Percentiles rank a stretch among this genome's conserved stretches.
Evolutionary conservation across 495 filamentous ascomycete species (phyloP).

Genomic region (Penicillium silybi): DNA sequence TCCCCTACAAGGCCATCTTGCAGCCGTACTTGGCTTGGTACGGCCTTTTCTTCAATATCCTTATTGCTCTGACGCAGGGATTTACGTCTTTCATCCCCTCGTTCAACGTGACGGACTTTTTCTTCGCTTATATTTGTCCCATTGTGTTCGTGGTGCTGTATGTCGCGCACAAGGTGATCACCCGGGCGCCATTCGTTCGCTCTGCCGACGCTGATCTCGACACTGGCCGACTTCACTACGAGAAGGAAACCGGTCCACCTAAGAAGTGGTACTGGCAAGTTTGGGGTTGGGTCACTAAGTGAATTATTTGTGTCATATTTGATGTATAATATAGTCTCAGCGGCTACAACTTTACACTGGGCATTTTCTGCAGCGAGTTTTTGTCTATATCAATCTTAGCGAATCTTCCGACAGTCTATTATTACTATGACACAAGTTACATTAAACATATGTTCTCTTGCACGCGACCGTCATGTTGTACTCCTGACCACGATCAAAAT

Average conservation of each 20-base stretch:
- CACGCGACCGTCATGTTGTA: background rate
- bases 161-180: conserved; percentile 47
- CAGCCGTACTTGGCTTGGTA: conserved; percentile 53
- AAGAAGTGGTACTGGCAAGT: conserved; percentile 24
- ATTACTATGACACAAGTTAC: background rate
- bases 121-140: conserved; percentile 51
- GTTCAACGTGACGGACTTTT: conserved; percentile 51
- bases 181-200: conserved; percentile 27
- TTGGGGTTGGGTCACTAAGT: conserved; percentile 26
- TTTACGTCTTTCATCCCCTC: conserved; percentile 58
- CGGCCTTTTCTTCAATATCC: conserved; percentile 54
- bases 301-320: background rate
- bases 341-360: background rate
- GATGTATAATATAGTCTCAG: background rate
- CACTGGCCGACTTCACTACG: conserved; percentile 33
- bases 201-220: conserved; percentile 37
- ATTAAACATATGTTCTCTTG: background rate
- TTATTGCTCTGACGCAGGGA: conserved; percentile 60
- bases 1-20: conserved; percentile 52
- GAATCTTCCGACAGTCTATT: background rate
- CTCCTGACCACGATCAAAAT: background rate
- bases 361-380: background rate
- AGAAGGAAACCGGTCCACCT: conserved; percentile 25
- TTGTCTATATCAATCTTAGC: background rate
- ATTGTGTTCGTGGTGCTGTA: conserved; percentile 52